These are phyloP conservation scores for Trichocladium uniseriatum DNA, from an alignment of 495 filamentous ascomycete genomes.

Conservation along the genomic window DNA sequence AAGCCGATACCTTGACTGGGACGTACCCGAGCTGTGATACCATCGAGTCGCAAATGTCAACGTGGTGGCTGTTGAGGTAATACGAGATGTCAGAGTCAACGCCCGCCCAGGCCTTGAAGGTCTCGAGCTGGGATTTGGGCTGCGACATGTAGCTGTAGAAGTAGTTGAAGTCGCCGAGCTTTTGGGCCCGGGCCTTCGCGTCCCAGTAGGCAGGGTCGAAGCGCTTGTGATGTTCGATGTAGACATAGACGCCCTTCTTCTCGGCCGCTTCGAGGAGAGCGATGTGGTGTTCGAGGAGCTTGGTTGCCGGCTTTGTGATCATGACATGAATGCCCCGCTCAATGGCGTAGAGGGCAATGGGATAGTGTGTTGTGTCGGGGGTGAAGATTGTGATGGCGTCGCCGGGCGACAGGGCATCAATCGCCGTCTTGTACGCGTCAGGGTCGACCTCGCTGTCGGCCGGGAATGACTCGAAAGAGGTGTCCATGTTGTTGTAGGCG, in stretches of 20 bases:
- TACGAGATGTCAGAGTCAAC: constrained; percentile 87
- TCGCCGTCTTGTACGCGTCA: constrained; percentile 80
- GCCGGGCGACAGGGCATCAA: constrained; percentile 71
- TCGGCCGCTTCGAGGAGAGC: constrained; percentile 60
- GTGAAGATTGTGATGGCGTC: constrained; percentile 96
- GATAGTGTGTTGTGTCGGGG: constrained; percentile 85
- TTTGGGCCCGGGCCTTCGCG: constrained; percentile 62
- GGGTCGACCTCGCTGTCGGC: constrained; percentile 61
- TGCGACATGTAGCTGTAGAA: constrained; percentile 97
- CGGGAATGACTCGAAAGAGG: constrained; percentile 73
- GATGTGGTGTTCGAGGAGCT: constrained; percentile 70
- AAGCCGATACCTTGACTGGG: constrained; percentile 70
- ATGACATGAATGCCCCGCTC: constrained; percentile 78
- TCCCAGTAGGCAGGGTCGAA: constrained; percentile 90
- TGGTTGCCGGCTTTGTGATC: constrained; percentile 92
- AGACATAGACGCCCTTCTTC: constrained; percentile 78
- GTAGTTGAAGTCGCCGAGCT: constrained; percentile 89
- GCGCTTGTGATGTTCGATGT: constrained; percentile 93
- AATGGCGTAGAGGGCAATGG: constrained; percentile 91
- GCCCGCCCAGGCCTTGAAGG: constrained; percentile 94
- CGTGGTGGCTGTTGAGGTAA: constrained; percentile 88
- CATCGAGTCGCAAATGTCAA: constrained; percentile 88
- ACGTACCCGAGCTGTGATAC: constrained; percentile 58
- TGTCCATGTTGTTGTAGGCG: constrained; percentile 81
- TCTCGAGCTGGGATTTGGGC: constrained; percentile 86